Evolutionary conservation across 2,329 filamentous ascomycete species (phyloP).

Genomic region (Parascedosporium putredinis): DNA sequence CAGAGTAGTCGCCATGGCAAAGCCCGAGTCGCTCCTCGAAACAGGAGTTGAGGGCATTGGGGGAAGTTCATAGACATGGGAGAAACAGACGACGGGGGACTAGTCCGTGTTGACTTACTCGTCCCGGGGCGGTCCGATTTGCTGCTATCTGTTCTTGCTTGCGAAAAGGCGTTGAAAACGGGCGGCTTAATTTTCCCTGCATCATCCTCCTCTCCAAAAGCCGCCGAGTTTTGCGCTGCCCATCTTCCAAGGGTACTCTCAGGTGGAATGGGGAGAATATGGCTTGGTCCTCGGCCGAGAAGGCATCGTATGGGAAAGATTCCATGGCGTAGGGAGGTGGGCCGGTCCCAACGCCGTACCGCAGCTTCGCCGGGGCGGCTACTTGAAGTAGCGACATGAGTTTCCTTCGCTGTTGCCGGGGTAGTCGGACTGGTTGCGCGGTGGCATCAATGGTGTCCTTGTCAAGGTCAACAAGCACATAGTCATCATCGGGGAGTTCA

Average conservation of each 20-base stretch:
- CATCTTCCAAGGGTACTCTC: constrained; percentile 72
- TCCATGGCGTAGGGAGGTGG: constrained; percentile 90
- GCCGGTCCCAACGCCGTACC: constrained; percentile 76
- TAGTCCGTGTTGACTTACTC: constrained; percentile 51
- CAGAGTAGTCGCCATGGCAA: constrained; percentile 73
- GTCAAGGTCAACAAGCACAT: constrained; percentile 88
- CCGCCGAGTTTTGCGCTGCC: constrained; percentile 79
- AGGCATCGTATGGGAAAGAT: constrained; percentile 81
- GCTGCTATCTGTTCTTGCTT: constrained; percentile 57
- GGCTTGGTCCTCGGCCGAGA: constrained; percentile 74
- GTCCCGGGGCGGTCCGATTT: constrained; percentile 70
- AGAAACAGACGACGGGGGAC: constrained; percentile 57
- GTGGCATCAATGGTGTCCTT: constrained; percentile 83
- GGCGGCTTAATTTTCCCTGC: constrained; percentile 42
- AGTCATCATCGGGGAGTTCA: constrained; percentile 87
- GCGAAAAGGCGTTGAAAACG: constrained; percentile 85
- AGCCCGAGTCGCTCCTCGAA: constrained; percentile 87
- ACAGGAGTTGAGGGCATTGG: constrained; percentile 64
- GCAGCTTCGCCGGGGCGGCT: constrained; percentile 80
- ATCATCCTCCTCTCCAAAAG: constrained; percentile 60
- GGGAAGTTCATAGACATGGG: constrained; percentile 67
- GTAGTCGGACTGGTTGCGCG: constrained; percentile 63
- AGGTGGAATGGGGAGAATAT: constrained; percentile 66
- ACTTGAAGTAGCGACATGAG: constrained; percentile 78
- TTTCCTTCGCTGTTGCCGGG: constrained; percentile 82